Conservation (phyloP, 805 yeast genomes). For the Suhomyces tanzawaensis region DNA sequence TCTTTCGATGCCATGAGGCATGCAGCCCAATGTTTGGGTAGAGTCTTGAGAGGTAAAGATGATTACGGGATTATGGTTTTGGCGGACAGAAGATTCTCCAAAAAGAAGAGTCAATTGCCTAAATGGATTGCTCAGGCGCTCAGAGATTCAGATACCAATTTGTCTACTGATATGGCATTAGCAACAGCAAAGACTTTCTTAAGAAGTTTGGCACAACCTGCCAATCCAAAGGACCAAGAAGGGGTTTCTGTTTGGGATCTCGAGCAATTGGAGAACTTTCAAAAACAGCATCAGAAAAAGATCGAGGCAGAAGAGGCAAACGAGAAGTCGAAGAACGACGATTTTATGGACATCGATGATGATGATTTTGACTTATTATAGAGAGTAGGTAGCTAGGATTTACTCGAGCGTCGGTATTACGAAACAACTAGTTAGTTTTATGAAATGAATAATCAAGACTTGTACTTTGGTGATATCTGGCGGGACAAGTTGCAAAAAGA, state of each 20-base stretch:
- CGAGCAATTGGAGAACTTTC: slow-evolving; percentile 61
- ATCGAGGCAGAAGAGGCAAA: slow-evolving; percentile 14
- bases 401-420: no score
- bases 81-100: slow-evolving; percentile 89
- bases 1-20: slow-evolving; percentile 99
- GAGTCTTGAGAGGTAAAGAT: slow-evolving; percentile 96
- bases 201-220: slow-evolving; percentile 91
- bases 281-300: slow-evolving; percentile 45
- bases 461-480: no score
- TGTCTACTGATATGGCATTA: slow-evolving; percentile 96
- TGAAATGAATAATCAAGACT: no score
- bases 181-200: slow-evolving; percentile 91
- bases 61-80: slow-evolving; percentile 98
- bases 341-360: slow-evolving; percentile 46
- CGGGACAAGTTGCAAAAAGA: no score
- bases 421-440: no score
- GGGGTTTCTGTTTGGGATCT: slow-evolving; percentile 92
- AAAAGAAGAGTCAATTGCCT: slow-evolving; percentile 85
- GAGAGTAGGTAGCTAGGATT: no score
- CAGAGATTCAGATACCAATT: slow-evolving; percentile 83
- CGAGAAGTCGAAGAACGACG: slow-evolving; percentile 28
- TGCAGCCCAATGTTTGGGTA: slow-evolving; percentile 97
- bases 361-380: slow-evolving; percentile 40
- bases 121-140: slow-evolving; percentile 97
- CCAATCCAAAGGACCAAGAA: slow-evolving; percentile 84